Evolutionary conservation across 2,329 filamentous ascomycete genomes (phyloP), one percentile per base, ranked within the genome.

Genomic region (Zopfia rhizophila): DNA sequence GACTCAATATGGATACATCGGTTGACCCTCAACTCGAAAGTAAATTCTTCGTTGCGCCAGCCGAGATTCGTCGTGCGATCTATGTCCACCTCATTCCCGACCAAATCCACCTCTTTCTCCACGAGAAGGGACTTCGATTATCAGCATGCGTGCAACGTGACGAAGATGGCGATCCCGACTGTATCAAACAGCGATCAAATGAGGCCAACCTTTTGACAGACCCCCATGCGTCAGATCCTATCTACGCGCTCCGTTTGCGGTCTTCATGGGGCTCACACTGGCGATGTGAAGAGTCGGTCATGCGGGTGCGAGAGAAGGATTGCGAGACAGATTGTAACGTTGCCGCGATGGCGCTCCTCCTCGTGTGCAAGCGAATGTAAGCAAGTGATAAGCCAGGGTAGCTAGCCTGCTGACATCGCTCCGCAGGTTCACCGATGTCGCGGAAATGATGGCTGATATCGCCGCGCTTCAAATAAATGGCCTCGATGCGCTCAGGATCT

Each of bases 251-350:
- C 13, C 45, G 53, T 2, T 39, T 56, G 42, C 46, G 36, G 25
- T 56, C 53, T 19, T 42, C 46, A 13, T 54, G 50, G 50, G 53
- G 53, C 14, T 27, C 43, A 7, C 53, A 56, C 30, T 53, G 53
- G 53, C 24, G 22, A 38, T 56, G 53, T 18, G 53, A 53, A 40
- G 50, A 56, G 38, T 6, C 27, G n/a, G 45, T 35, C n/a, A 28
- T 29, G 24, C 29, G 30, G 24, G 32, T 40, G 19, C 37, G 31
- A n/a, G 18, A 39, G n/a, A n/a, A n/a, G 7, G 25, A 16, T 22
- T 27, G n/a, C 18, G 22, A 38, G 25, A 31, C n/a, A 32, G 16
- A 22, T 13, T 29, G 13, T 40, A 29, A 23, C 19, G 17, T 29
- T 35, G 31, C 38, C 22, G 10, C 13, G 28, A 39, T 39, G n/a